A percentile compares a stretch with the other conserved stretches of the same genome.
phyloP scores from a whole-genome alignment of 305 asterid genomes.

The Fraxinus latifolia region DNA sequence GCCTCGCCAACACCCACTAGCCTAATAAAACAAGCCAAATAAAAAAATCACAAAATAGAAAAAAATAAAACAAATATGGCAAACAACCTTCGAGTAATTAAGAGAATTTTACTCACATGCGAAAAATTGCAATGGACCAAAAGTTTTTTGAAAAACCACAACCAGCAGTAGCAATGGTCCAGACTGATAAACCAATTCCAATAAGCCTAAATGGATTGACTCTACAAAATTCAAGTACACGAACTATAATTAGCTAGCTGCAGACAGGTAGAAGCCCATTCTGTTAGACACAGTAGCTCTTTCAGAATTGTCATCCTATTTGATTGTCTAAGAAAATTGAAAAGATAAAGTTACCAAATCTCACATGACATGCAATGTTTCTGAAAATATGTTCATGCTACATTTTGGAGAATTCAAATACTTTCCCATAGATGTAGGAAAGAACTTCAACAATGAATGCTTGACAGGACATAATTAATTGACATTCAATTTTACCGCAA shows the following conservation, averaged over 20 bases:
- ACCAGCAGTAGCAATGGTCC: conserved; percentile 80
- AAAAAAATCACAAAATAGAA: conserved; percentile 10
- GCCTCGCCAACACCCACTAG: conserved; percentile 99
- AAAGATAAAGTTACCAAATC: not conserved
- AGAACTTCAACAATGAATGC: not conserved
- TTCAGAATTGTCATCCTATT: not conserved
- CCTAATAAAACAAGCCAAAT: conserved; percentile 37
- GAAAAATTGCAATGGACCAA: conserved; percentile 78
- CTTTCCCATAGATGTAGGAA: not conserved
- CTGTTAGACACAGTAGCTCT: not conserved
- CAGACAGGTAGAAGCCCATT: not conserved
- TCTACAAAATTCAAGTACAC: conserved; percentile 46
- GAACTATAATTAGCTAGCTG: not conserved
- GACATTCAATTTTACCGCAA: not conserved
- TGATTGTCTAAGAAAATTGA: not conserved
- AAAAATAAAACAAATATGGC: conserved; percentile 2
- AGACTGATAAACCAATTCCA: conserved; percentile 88
- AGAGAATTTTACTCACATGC: conserved; percentile 63
- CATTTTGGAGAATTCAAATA: not conserved
- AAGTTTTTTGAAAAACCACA: conserved; percentile 80
- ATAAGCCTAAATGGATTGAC: conserved; percentile 94
- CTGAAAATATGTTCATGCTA: not conserved
- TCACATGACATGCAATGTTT: not conserved
- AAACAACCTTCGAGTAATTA: conserved; percentile 15
- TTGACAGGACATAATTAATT: not conserved